Percentiles rank a stretch among this genome's conserved stretches.
phyloP scores from a whole-genome alignment of 768 basidiomycete genomes.

The Suillus placidus region DNA sequence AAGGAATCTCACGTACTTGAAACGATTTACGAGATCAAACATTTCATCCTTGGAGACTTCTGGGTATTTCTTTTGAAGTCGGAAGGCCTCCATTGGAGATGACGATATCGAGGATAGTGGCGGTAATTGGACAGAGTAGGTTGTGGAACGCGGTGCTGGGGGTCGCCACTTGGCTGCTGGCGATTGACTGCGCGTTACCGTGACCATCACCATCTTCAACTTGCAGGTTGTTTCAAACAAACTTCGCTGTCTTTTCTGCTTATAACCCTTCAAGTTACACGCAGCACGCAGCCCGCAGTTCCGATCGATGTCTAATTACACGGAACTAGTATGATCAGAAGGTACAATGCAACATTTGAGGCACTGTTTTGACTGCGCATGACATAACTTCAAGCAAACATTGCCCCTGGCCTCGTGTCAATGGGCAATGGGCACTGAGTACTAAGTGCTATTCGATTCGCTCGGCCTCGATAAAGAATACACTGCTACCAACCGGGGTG shows the following conservation, averaged over 20 bases:
- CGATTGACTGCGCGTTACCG: constrained; percentile 14
- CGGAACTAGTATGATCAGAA: not conserved
- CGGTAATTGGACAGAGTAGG: constrained; percentile 15
- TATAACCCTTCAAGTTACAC: not conserved
- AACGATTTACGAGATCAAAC: constrained; percentile 90
- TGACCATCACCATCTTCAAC: constrained; percentile 9
- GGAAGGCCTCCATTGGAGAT: constrained; percentile 73
- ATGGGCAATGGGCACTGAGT: not conserved
- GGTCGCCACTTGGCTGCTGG: constrained; percentile 19
- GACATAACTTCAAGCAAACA: not conserved
- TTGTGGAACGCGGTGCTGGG: constrained; percentile 14
- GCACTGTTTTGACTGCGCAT: constrained; percentile 1
- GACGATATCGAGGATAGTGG: constrained; percentile 13
- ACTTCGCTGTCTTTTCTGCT: not conserved
- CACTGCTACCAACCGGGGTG: too few relatives aligned
- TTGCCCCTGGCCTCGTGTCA: constrained; percentile 1
- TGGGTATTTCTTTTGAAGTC: constrained; percentile 90
- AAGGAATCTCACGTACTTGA: constrained; percentile 72
- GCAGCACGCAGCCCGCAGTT: not conserved
- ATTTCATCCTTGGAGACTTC: constrained; percentile 92
- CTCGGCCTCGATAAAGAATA: too few relatives aligned
- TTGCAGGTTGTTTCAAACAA: not conserved
- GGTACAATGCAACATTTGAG: not conserved
- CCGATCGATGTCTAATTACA: not conserved
- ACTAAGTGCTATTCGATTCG: too few relatives aligned